A percentile compares a stretch with the other conserved stretches of the same genome.
phyloP scores from a whole-genome alignment of 2,329 filamentous ascomycete genomes.

The Fusarium burgessii region DNA sequence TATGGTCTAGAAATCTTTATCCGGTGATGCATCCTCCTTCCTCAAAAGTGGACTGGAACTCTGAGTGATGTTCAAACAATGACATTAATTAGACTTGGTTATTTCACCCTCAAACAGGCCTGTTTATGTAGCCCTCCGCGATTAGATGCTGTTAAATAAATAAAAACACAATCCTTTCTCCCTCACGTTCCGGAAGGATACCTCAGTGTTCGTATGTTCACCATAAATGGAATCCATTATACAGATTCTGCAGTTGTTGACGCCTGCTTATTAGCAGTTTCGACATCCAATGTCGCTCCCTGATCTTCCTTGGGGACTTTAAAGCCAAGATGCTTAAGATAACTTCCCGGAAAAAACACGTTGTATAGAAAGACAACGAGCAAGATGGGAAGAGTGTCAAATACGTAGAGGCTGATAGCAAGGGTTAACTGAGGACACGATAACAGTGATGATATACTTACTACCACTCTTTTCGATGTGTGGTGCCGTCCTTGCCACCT shows the following conservation, averaged over 20 bases:
- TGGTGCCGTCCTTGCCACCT: conserved; percentile 27
- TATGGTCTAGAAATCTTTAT: no score
- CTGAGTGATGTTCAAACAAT: no score
- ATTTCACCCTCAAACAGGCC: no score
- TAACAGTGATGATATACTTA: neutral
- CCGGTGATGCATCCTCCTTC: no score
- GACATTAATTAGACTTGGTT: no score
- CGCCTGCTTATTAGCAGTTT: neutral
- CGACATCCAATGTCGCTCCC: neutral
- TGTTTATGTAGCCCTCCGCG: no score
- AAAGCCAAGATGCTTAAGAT: conserved; percentile 36
- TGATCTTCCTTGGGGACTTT: conserved; percentile 13
- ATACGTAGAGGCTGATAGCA: conserved; percentile 22
- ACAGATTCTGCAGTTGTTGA: neutral
- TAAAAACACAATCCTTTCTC: no score
- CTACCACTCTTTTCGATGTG: conserved; percentile 41
- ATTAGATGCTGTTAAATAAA: no score
- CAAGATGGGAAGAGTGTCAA: conserved; percentile 35
- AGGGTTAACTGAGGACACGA: accelerated
- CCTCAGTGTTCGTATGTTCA: no score
- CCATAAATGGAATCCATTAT: accelerated
- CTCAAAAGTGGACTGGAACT: no score
- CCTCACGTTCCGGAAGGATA: no score
- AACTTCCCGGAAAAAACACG: conserved; percentile 33
- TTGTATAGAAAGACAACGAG: conserved; percentile 37